These are phyloP conservation scores for Erysiphe neolycopersici DNA, from an alignment of 2,329 filamentous ascomycete genomes.

Conservation along the genomic window DNA sequence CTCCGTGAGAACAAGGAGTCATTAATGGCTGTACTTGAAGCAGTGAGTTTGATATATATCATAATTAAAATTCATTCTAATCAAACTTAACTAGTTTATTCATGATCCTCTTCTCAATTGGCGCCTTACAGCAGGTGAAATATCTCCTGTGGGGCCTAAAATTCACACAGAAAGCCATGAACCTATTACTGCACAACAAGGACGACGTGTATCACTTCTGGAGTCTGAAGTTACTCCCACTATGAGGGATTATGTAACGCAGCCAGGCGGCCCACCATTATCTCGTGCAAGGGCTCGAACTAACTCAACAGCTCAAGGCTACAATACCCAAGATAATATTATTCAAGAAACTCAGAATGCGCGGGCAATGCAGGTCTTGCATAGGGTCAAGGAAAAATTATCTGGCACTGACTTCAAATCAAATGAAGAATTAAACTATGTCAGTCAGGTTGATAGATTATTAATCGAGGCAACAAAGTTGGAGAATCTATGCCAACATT, in stretches of 20 bases:
- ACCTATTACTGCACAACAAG: conserved; percentile 20
- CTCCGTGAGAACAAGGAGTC: conserved; percentile 93
- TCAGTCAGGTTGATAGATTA: conserved; percentile 78
- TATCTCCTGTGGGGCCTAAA: conserved; percentile 35
- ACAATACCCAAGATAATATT: conserved; percentile 15
- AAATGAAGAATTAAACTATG: conserved; percentile 57
- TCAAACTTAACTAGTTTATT: conserved; percentile 42
- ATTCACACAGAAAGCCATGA: conserved; percentile 34
- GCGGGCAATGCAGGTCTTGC: conserved; percentile 69
- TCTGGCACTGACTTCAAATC: conserved; percentile 81
- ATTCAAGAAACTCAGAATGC: conserved; percentile 68
- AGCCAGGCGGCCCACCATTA: conserved; percentile 19
- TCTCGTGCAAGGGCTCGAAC: conserved; percentile 28
- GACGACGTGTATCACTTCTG: conserved; percentile 41
- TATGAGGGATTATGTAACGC: conserved; percentile 15
- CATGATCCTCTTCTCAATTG: conserved; percentile 97
- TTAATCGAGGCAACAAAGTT: conserved; percentile 88
- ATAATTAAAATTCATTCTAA: neutral
- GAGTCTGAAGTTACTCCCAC: conserved; percentile 33
- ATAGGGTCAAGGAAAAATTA: conserved; percentile 81
- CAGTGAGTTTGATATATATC: conserved; percentile 34
- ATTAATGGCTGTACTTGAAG: conserved; percentile 92
- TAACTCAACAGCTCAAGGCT: conserved; percentile 25
- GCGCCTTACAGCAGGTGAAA: conserved; percentile 42
- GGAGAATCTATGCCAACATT: conserved; percentile 95